Base-by-base conservation (phyloP, 768 basidiomycete species). In the Termitomyces heimii region DNA sequence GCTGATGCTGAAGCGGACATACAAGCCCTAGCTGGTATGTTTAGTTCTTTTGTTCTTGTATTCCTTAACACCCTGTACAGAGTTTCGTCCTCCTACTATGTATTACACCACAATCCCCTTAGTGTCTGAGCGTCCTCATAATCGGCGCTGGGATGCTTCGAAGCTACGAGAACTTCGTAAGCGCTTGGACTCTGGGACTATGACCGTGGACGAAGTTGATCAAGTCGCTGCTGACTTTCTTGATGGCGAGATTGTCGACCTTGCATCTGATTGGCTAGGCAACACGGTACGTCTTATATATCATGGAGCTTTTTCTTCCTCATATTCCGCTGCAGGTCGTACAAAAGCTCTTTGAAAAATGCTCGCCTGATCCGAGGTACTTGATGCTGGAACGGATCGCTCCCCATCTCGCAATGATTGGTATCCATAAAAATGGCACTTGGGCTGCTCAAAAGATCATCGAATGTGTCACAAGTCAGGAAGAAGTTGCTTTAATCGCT, bases 361-460 rank as follows among this genome's bases (percentile, higher is more conserved):
- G 92, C 67, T 90, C 92, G 14, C 72, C 84, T 39, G 73, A 66
- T 3, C 86, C 94, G 31, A 80, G 94, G 63, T 82, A 92, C 60
- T 86, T 87, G 16, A 95, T 99, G 91, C 77, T 99, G 54, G 95
- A 98, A 65, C 86, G 95, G 49, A 88, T 98, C 60, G 82, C 85
- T 4, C 97, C 97, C 48, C 90, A 96, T 69, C 77, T 99, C 40
- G 96, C 96, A 24, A 92, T 92, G 84, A 97, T 98, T 62, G 97
- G 97, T 28, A 94, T 96, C 55, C 97, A 99, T 79, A 98, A 98
- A 78, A 98, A 99, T 63, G 97, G 97, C 29, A 99, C 97, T 0
- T 98, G 97, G 97, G 96, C 96, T 3, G 95, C 95, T 3, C 97
- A 99, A 73, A 98, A 98, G 80, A 94, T 97, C 67, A 98, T 98